phyloP scores from a whole-genome alignment of 805 yeast species.

The Diddensiella santjacobensis region DNA sequence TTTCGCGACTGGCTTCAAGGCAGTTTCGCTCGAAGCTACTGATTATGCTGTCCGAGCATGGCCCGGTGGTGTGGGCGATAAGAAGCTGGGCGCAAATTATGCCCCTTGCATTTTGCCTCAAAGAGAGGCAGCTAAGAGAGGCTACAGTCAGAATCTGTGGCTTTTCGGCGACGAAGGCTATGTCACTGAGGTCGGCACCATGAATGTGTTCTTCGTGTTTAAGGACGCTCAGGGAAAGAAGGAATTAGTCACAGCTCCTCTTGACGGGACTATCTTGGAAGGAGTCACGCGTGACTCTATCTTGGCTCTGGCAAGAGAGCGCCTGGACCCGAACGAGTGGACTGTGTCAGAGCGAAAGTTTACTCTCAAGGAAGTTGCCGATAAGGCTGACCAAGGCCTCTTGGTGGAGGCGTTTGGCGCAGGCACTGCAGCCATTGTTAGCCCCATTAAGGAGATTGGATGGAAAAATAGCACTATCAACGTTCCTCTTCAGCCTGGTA shows the following conservation, averaged over 20 bases:
- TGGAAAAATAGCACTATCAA: conserved; percentile 67
- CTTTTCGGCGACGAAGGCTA: conserved; percentile 83
- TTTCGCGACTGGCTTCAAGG: conserved; percentile 92
- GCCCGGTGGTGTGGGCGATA: conserved; percentile 99
- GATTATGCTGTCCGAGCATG: conserved; percentile 96
- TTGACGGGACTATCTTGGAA: conserved; percentile 94
- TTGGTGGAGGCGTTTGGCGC: conserved; percentile 93
- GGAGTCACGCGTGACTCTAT: conserved; percentile 96
- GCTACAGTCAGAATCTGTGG: conserved; percentile 96
- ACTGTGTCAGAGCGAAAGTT: conserved; percentile 75
- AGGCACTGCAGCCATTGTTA: conserved; percentile 96
- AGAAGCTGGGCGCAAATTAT: conserved; percentile 94
- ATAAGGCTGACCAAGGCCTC: conserved; percentile 73
- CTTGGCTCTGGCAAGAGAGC: conserved; percentile 69
- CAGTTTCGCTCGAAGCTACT: conserved; percentile 90
- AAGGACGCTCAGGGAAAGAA: conserved; percentile 73
- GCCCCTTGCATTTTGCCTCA: conserved; percentile 95
- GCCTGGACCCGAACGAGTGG: conserved; percentile 77
- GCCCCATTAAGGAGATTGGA: conserved; percentile 86
- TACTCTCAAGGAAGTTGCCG: conserved; percentile 75
- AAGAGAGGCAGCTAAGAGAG: conserved; percentile 82
- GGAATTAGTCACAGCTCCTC: conserved; percentile 92
- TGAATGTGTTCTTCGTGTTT: conserved; percentile 91
- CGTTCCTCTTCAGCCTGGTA: conserved; percentile 79
- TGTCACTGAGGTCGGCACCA: conserved; percentile 96